A percentile compares a stretch with the other conserved stretches of the same genome.
These are phyloP conservation scores for Colletotrichum aenigma DNA, from an alignment of 2,329 filamentous ascomycete genomes.

Conservation along the genomic window DNA sequence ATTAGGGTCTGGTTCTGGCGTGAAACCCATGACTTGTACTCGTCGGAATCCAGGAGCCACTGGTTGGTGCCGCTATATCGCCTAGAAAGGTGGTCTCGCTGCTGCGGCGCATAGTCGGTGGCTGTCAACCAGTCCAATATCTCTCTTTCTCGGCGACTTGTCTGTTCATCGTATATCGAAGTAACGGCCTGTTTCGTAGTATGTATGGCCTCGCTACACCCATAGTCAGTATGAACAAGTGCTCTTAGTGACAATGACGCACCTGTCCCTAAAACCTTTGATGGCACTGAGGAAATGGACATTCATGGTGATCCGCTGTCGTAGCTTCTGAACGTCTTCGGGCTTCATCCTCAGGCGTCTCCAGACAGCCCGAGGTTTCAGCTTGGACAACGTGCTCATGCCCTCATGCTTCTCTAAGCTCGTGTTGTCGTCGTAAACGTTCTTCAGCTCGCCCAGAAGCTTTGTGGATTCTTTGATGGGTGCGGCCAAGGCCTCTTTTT, in stretches of 20 bases:
- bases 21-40: slow-evolving; percentile 33
- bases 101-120: slow-evolving; percentile 37
- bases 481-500: neutral
- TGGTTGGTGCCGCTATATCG: slow-evolving; percentile 39
- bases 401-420: neutral
- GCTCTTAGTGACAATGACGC: accelerated
- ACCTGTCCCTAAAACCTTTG: neutral
- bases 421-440: accelerated
- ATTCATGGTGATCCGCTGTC: neutral
- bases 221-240: accelerated
- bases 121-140: slow-evolving; percentile 43
- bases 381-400: accelerated
- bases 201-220: neutral
- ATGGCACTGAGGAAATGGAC: neutral
- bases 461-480: neutral
- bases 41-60: slow-evolving; percentile 43
- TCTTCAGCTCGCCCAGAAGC: neutral
- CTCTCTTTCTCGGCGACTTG: neutral
- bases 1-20: slow-evolving; percentile 35
- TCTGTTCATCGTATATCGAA: neutral
- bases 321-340: neutral
- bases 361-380: neutral
- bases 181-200: neutral
- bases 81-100: slow-evolving; percentile 36
- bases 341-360: neutral